Evolutionary conservation across 352 stramenopile genomes (phyloP).

Genomic region (Globisporangium splendens): DNA sequence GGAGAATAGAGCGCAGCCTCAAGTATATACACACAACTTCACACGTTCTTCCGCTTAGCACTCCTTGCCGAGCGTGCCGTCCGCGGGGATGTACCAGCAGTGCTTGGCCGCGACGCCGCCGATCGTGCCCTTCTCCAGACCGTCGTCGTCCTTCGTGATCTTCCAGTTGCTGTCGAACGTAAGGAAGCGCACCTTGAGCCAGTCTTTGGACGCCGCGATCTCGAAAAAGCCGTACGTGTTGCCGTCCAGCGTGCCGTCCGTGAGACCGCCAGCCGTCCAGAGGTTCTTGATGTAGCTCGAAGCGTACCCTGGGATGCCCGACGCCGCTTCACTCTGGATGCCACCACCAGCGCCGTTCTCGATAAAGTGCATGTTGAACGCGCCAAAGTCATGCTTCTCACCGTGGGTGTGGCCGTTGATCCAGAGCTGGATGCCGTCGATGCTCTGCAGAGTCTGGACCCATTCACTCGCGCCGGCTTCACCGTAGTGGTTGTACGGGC

Average conservation of each 20-base stretch:
- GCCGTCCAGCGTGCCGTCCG: constrained; percentile 21
- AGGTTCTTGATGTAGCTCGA: constrained; percentile 18
- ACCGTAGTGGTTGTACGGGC: constrained; percentile 30
- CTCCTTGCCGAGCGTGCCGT: constrained; percentile 24
- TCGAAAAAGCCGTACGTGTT: constrained; percentile 41
- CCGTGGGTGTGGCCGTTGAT: too few species aligned
- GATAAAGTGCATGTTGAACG: constrained; percentile 33
- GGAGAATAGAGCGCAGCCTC: too few species aligned
- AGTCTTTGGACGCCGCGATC: constrained; percentile 24
- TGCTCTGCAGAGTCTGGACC: too few species aligned
- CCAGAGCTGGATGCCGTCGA: too few species aligned
- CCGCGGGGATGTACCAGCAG: constrained; percentile 47
- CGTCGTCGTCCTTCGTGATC: constrained; percentile 23
- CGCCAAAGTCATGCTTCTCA: constrained; percentile 1
- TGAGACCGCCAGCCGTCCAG: constrained; percentile 23
- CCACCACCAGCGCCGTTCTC: constrained; percentile 40
- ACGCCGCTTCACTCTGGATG: constrained; percentile 31
- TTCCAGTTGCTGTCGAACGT: constrained; percentile 38
- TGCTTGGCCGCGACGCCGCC: constrained; percentile 24
- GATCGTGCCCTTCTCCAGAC: constrained; percentile 10
- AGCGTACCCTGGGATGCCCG: constrained; percentile 6
- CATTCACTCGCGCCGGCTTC: too few species aligned
- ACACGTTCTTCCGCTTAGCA: constrained; percentile 7
- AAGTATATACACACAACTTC: too few species aligned
- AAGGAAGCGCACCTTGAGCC: constrained; percentile 37